These are phyloP conservation scores for Xylaria sp. DNA, from an alignment of 2,329 filamentous ascomycete genomes.

Conservation along the genomic window DNA sequence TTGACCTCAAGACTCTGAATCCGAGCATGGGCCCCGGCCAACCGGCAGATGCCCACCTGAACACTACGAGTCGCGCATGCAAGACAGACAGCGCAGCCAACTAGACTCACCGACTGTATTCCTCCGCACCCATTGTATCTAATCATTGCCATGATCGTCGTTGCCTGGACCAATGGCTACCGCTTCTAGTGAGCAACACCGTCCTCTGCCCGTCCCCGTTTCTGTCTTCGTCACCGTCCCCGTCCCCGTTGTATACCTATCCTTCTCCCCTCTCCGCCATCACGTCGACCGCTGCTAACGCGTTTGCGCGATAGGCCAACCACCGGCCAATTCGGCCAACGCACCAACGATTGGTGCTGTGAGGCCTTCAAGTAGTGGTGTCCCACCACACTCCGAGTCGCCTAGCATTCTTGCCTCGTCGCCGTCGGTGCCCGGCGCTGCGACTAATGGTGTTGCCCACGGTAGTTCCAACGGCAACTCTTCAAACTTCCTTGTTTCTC, in stretches of 20 bases:
- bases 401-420: conserved; percentile 22
- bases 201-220: background rate
- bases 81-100: conserved; percentile 11
- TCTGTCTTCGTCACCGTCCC: background rate
- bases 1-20: conserved; percentile 11
- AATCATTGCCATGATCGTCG: conserved; percentile 27
- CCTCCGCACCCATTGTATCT: conserved; percentile 7
- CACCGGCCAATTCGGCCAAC: conserved; percentile 28
- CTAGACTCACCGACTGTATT: conserved; percentile 7
- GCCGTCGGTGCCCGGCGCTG: conserved; percentile 18
- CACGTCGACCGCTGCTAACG: conserved; percentile 17
- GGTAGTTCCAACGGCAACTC: conserved; percentile 8
- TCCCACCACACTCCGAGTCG: conserved; percentile 24
- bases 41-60: conserved; percentile 23
- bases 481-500: conserved; percentile 17
- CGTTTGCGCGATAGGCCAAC: conserved; percentile 25
- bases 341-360: conserved; percentile 19
- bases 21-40: conserved; percentile 29
- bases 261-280: background rate
- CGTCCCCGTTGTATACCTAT: background rate
- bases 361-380: conserved; percentile 19
- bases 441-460: conserved; percentile 25
- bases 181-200: conserved; percentile 24
- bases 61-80: conserved; percentile 17
- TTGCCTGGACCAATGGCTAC: conserved; percentile 29